phyloP scores from a whole-genome alignment of 208 protist genomes.

The Leishmania turanica region DNA sequence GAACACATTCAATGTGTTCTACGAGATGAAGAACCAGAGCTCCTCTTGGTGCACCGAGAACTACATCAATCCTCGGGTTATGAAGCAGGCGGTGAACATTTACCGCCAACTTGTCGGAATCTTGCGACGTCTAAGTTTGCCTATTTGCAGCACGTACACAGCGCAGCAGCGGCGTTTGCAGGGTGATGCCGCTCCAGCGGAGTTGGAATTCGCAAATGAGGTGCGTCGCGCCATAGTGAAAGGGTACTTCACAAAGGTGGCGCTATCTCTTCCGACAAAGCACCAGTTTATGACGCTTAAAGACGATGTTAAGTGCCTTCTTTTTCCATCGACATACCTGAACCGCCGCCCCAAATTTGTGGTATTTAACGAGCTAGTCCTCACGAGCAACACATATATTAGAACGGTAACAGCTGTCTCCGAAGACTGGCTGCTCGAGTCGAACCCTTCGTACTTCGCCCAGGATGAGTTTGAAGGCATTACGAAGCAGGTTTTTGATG shows the following conservation, averaged over 20 bases:
- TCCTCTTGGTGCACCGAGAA: slow-evolving; percentile 97
- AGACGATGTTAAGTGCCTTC: slow-evolving; percentile 94
- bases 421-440: slow-evolving; percentile 93
- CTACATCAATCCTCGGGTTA: slow-evolving; percentile 96
- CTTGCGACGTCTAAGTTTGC: slow-evolving; percentile 76
- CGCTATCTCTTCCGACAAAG: slow-evolving; percentile 94
- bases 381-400: slow-evolving; percentile 95
- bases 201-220: slow-evolving; percentile 78
- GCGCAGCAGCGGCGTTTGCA: slow-evolving; percentile 20
- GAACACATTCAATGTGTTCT: slow-evolving; percentile 91
- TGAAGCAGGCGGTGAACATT: slow-evolving; percentile 96
- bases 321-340: slow-evolving; percentile 92
- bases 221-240: slow-evolving; percentile 92
- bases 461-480: slow-evolving; percentile 81
- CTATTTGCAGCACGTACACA: slow-evolving; percentile 69
- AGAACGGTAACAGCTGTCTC: slow-evolving; percentile 96
- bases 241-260: slow-evolving; percentile 97
- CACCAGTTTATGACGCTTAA: slow-evolving; percentile 97
- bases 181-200: slow-evolving; percentile 21
- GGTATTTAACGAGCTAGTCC: slow-evolving; percentile 98
- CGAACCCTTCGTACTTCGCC: slow-evolving; percentile 88
- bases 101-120: slow-evolving; percentile 94
- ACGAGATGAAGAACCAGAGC: slow-evolving; percentile 62
- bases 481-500: slow-evolving; percentile 76
- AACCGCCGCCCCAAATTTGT: slow-evolving; percentile 97